These are phyloP conservation scores for Macadamia integrifolia DNA, from an alignment of 164 flowering plant genomes.

Conservation along the genomic window DNA sequence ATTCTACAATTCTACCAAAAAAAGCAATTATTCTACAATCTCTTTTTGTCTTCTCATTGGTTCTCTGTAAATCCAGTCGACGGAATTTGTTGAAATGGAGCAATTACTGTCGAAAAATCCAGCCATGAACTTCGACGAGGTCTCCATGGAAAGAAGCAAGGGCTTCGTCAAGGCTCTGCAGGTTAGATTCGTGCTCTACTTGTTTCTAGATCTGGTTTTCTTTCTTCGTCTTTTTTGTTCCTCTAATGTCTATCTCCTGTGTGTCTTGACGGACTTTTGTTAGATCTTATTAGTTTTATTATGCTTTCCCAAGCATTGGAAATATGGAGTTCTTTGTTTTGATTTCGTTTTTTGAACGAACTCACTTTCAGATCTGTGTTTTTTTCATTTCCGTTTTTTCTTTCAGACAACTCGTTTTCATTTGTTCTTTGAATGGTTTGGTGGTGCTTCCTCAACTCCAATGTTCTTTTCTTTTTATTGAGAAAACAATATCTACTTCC, in stretches of 20 bases:
- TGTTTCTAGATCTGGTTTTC: background rate
- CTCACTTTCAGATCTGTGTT: too few relatives aligned
- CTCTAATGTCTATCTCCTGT: too few relatives aligned
- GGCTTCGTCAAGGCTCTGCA: conserved; percentile 77
- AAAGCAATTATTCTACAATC: too few relatives aligned
- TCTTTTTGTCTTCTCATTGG: background rate
- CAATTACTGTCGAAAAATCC: conserved; percentile 26
- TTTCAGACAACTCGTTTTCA: too few relatives aligned
- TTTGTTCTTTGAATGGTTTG: too few relatives aligned
- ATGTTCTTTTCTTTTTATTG: too few relatives aligned
- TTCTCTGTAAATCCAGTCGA: background rate
- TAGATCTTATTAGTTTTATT: conserved; percentile 15
- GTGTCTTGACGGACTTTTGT: background rate
- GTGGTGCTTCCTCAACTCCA: too few relatives aligned
- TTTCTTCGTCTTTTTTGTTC: background rate
- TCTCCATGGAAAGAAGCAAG: conserved; percentile 84
- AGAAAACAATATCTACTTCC: too few relatives aligned
- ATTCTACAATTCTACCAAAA: background rate
- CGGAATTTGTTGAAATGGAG: conserved; percentile 28
- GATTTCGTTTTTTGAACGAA: background rate
- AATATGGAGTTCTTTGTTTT: background rate
- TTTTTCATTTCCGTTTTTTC: too few relatives aligned
- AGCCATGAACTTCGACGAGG: conserved; percentile 79
- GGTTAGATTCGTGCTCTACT: conserved; percentile 27
- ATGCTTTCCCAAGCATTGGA: background rate